Conservation (phyloP, 306 rosid species). For the Citrullus mucosospermus region DNA sequence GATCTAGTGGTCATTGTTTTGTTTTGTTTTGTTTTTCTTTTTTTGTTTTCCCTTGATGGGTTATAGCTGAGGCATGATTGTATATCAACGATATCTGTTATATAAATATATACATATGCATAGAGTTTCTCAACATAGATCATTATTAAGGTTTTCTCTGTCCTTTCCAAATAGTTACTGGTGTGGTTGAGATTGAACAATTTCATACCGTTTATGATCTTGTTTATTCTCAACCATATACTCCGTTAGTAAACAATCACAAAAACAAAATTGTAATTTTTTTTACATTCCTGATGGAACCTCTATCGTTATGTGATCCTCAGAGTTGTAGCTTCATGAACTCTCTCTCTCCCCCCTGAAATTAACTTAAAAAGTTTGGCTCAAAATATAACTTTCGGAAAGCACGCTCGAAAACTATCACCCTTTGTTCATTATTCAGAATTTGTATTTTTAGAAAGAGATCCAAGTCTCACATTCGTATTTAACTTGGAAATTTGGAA, state of each 20-base stretch:
- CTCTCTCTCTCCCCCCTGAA: neutral
- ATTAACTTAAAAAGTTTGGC: neutral
- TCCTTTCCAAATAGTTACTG: neutral
- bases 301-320: neutral
- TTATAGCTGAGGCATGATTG: constrained; percentile 42
- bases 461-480: neutral
- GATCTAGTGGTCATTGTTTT: constrained; percentile 9
- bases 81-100: constrained; percentile 34
- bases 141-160: neutral
- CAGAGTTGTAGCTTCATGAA: neutral
- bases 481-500: neutral
- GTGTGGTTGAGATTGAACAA: neutral
- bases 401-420: neutral
- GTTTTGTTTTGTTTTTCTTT: neutral
- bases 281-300: neutral
- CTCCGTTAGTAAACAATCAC: neutral
- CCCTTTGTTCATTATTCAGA: neutral
- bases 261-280: neutral
- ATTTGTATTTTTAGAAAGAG: neutral
- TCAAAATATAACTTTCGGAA: neutral
- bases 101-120: constrained; percentile 7
- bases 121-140: neutral
- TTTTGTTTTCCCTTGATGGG: neutral
- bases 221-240: neutral
- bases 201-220: neutral